A percentile compares a stretch with the other conserved stretches of the same genome.
Evolutionary conservation across 768 basidiomycete species (phyloP).

Genomic region (Cyclocybe aegerita): DNA sequence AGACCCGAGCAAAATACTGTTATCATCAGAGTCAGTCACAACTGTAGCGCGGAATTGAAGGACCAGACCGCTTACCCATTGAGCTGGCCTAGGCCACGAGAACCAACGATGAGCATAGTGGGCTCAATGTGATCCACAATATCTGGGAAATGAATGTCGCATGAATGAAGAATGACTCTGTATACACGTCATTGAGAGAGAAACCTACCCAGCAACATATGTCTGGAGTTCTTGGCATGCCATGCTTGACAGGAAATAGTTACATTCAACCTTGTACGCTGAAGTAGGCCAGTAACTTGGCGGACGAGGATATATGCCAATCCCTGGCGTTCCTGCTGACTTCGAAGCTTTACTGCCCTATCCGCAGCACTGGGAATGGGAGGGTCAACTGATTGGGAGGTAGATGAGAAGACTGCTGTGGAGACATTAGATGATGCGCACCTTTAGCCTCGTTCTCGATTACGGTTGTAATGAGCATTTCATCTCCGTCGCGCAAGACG

Average conservation of each 20-base stretch:
- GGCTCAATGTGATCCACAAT: conserved; percentile 87
- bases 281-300: conserved; percentile 85
- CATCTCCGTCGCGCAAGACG: conserved; percentile 91
- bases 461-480: conserved; percentile 87
- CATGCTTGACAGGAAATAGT: conserved; percentile 91
- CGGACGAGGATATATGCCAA: conserved; percentile 85
- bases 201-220: conserved; percentile 76
- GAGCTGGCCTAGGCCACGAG: conserved; percentile 83
- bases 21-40: conserved; percentile 4
- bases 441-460: conserved; percentile 92
- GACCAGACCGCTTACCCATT: conserved; percentile 64
- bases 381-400: conserved; percentile 54
- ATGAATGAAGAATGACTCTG: not conserved
- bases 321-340: conserved; percentile 95
- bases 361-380: conserved; percentile 70
- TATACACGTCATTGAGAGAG: not conserved
- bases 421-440: conserved; percentile 29
- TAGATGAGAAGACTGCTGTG: conserved; percentile 4
- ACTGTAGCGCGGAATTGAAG: not conserved
- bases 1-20: conserved; percentile 87
- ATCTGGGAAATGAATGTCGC: conserved; percentile 37
- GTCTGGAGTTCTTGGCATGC: conserved; percentile 93
- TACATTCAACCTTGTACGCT: conserved; percentile 87
- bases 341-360: conserved; percentile 73
- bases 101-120: conserved; percentile 92